Base-by-base conservation (phyloP, 805 yeast genomes). In the Kuraishia molischiana region DNA sequence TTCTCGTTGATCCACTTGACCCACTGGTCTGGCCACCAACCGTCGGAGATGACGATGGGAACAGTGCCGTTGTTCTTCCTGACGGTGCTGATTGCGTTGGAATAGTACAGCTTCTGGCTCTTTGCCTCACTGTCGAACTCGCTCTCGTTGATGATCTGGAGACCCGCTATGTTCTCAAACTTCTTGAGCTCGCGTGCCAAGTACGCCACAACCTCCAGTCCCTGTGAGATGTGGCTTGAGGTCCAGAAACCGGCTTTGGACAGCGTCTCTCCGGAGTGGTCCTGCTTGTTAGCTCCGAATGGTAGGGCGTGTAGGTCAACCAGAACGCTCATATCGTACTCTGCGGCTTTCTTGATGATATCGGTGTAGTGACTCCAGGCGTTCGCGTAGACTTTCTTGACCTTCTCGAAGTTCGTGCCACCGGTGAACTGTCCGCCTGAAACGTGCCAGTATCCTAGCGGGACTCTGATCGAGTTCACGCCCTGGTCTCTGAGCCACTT, bases 371-470 rank as follows among this genome's bases (percentile, higher is more conserved):
- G 62, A 4, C 54, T 54, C 97, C 97, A 90, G 0, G 95, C 80
- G 46, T 73, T 67, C n/a, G 45, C 45, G 57, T 90, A 90, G 3
- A 84, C 85, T 0, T 52, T 52, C 3, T 68, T 54, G 28, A 72
- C 61, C 24, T 65, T 52, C 13, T 60, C 76, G 51, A 84, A 90
- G 15, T 79, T 78, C 2, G 95, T 80, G 3, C 69, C 74, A 17
- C 59, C 56, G 31, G 76, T 60, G 52, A 66, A 81, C 14, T 48
- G 45, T 1, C 89, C 85, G 17, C 80, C 78, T 37, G 62, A 70
- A n/a, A 87, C 74, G 4, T 32, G 78, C 95, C 95, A 90, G 58
- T 84, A 90, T 0, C 97, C 97, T 45, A 90, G 60, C 5, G 98
- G 97, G 1, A 90, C 68, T 49, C 98, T 69, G 4, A 90, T 68